Evolutionary conservation across 2,329 filamentous ascomycete genomes (phyloP), one percentile per base, ranked within the genome.

Genomic region (Colletotrichum plurivorum): DNA sequence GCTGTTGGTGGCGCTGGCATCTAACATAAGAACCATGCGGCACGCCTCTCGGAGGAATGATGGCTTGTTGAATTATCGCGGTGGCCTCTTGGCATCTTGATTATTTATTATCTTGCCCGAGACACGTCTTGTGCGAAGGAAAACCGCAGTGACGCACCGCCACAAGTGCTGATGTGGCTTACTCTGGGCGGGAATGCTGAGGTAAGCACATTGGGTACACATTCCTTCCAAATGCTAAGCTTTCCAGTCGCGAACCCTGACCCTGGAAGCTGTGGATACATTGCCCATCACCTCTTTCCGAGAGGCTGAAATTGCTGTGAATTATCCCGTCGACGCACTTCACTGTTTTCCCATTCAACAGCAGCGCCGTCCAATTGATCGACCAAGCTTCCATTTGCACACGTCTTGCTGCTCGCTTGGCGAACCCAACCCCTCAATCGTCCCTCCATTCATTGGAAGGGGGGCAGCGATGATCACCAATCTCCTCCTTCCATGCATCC

Each of bases 161-260:
- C 57, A 52, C 57, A 16, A 13, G 16, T 4, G 8, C 15, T 4
- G 3, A n/a, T 60, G 57, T 52, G 57, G 57, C 57, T 59, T 12
- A n/a, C 8, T n/a, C n/a, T n/a, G n/a, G n/a, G n/a, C n/a, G n/a
- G n/a, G 3, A 15, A 20, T 58, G 55, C n/a, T 58, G 25, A 58
- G n/a, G 43, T 49, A 58, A 58, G 55, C 31, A n/a, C 15, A 27
- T 20, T 18, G 13, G 6, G 6, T 41, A 10, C 41, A 51, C 13
- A 43, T n/a, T 43, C 20, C 22, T 46, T 16, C 16, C 12, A 31
- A 60, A 45, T 16, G 66, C 55, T 66, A 69, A 69, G 66, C 66
- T 69, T 69, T 66, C 36, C 25, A 36, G 45, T 36, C 18, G 36
- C 45, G 45, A 57, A 57, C 64, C 57, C 58, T 56, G 51, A 13